Evolutionary conservation across 1,284 basidiomycete genomes (phyloP).

Genomic region (Fistulinella cinereoalba): DNA sequence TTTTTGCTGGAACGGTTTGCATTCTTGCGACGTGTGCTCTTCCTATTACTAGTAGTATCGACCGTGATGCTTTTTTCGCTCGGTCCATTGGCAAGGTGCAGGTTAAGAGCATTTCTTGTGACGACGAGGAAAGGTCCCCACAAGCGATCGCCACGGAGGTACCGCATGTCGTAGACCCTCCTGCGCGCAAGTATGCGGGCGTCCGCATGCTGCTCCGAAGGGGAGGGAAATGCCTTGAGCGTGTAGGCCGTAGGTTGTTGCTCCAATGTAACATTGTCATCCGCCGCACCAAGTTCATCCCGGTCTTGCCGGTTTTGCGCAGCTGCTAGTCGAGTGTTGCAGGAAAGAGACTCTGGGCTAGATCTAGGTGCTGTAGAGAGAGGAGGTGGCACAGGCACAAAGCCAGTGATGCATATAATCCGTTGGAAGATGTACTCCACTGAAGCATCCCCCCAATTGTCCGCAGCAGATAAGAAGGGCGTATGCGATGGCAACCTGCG

Average conservation of each 20-base stretch:
- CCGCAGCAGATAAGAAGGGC: conserved; percentile 16
- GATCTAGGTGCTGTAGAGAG: background rate
- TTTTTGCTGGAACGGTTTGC: background rate
- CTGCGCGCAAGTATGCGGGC: conserved; percentile 42
- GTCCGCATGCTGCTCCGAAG: conserved; percentile 26
- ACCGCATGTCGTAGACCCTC: conserved; percentile 47
- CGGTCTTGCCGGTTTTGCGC: background rate
- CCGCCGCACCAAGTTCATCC: background rate
- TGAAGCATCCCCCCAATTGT: conserved; percentile 21
- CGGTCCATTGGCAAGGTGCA: background rate
- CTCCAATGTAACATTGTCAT: background rate
- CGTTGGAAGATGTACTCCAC: conserved; percentile 35
- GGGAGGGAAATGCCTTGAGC: conserved; percentile 7
- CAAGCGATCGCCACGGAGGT: conserved; percentile 39
- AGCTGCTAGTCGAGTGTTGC: background rate
- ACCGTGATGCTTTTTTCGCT: too few relatives aligned
- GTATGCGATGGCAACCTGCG: conserved; percentile 24
- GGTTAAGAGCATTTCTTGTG: conserved; percentile 2
- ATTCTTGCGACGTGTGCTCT: background rate
- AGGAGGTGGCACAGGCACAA: conserved; percentile 25
- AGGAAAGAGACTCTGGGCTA: background rate
- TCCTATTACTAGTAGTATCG: too few relatives aligned
- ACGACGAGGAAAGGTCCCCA: conserved; percentile 48
- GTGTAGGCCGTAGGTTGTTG: background rate
- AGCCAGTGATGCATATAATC: conserved; percentile 40